Conservation (phyloP, 306 rosid genomes). For the Prosopis cineraria region DNA sequence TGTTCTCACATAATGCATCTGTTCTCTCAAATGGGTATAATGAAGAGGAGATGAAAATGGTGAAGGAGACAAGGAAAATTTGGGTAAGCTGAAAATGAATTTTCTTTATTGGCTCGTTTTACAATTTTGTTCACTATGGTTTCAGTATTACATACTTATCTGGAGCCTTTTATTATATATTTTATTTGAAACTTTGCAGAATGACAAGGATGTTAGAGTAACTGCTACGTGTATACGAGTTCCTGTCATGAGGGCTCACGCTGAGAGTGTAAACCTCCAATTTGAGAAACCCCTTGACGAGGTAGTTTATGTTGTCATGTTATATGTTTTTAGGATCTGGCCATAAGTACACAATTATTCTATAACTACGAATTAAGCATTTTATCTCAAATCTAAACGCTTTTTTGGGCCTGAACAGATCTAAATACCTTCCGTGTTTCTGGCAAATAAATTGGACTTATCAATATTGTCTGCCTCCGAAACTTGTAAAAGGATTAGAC, state of each 20-base stretch:
- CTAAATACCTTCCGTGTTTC: neutral
- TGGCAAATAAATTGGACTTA: neutral
- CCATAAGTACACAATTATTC: neutral
- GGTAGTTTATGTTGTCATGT: slow-evolving; percentile 51
- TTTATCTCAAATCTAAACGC: neutral
- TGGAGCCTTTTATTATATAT: neutral
- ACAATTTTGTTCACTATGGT: neutral
- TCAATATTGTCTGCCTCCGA: neutral
- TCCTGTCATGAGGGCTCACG: slow-evolving; percentile 98
- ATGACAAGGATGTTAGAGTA: slow-evolving; percentile 76
- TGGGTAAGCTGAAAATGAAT: slow-evolving; percentile 61
- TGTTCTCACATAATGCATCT: slow-evolving; percentile 90
- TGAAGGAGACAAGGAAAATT: slow-evolving; percentile 91
- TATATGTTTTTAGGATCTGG: neutral
- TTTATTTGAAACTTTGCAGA: slow-evolving; percentile 49
- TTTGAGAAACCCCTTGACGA: slow-evolving; percentile 89
- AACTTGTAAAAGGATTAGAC: neutral
- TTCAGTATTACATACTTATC: neutral
- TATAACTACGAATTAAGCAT: neutral
- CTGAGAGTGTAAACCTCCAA: slow-evolving; percentile 95
- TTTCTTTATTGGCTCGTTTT: neutral
- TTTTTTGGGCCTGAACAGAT: neutral
- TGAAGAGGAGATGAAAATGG: slow-evolving; percentile 98
- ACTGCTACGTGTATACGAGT: slow-evolving; percentile 96
- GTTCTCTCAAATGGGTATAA: slow-evolving; percentile 89